Base-by-base conservation (phyloP, 2,329 filamentous ascomycete species). In the Phialophora chinensis region DNA sequence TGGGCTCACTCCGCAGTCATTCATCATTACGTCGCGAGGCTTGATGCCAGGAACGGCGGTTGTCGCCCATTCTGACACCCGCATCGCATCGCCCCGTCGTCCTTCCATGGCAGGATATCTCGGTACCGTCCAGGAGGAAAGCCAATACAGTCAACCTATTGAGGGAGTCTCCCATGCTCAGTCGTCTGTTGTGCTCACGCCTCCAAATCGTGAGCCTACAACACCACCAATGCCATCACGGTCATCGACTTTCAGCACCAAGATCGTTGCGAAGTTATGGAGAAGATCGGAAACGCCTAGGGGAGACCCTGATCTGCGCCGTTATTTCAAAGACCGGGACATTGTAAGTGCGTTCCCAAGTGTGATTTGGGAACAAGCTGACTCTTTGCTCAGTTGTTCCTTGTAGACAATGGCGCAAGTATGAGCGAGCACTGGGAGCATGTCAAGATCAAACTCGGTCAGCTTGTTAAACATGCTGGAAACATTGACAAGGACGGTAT, bases 401-500 rank as follows among this genome's bases (percentile, higher is more conserved):
- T 77, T 8, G 72, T 75, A 1, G 75, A 77, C 53, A 77, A 77
- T 57, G 73, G 69, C 1, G 65, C 63, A 1, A 68, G 72, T 2
- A 77, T 77, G 75, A 44, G 8, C 0, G 14, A 55, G 1, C 61
- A 70, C 53, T 77, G 75, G 75, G 14, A 44, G 20, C 55, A 74
- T 4, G 74, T 69, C 7, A 73, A 53, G 1, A 65, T 65, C 12
- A 50, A 77, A 0, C 66, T 77, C 10, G 55, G 57, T 50, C 69
- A 73, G 1, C 71, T 77, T 0, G 67, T 74, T 17, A 69, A 67
- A 69, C 72, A 75, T 57, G 69, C 71, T 4, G 23, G 65, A 4
- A 73, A 71, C n/a, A 73, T 74, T 29, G 75, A 77, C 42, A 65
- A 73, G 4, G 66, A 77, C 56, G 75, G 75, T 2, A 73, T 76